phyloP scores from a whole-genome alignment of 75 land plant genomes.

The Pinus taeda region DNA sequence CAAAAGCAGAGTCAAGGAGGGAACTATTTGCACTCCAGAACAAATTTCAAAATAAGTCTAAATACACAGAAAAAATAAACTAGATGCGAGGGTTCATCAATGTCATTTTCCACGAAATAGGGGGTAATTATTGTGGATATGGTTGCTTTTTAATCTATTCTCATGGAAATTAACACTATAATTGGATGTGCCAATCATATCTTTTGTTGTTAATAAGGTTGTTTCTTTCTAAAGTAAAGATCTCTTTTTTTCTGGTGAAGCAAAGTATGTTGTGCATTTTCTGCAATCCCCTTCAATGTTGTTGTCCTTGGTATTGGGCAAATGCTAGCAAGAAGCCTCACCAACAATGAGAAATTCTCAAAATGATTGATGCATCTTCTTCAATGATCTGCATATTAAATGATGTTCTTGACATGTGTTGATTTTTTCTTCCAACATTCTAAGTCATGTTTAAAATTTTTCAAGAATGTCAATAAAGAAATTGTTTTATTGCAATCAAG shows the following conservation, averaged over 20 bases:
- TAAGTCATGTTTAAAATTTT: too few species aligned
- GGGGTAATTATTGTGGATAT: background rate
- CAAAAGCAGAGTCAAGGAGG: background rate
- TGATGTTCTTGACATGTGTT: conserved; percentile 50
- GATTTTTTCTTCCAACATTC: background rate
- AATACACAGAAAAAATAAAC: background rate
- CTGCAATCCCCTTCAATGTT: conserved; percentile 41
- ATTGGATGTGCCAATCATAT: too few species aligned
- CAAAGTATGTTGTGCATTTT: too few species aligned
- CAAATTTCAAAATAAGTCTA: background rate
- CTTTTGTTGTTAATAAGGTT: too few species aligned
- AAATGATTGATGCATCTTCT: conserved; percentile 34
- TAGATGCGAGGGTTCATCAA: background rate
- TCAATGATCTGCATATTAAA: conserved; percentile 32
- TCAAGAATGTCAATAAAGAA: too few species aligned
- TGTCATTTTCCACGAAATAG: conserved; percentile 1
- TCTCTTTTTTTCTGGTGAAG: too few species aligned
- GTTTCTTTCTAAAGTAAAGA: too few species aligned
- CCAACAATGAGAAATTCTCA: conserved; percentile 25
- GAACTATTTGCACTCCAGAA: background rate
- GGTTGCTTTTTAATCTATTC: too few species aligned
- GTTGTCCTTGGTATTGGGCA: conserved; percentile 42
- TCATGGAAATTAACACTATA: too few species aligned
- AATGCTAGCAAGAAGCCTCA: conserved; percentile 14
- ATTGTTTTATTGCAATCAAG: too few species aligned